These are phyloP conservation scores for Geosmithia putterillii DNA, from an alignment of 2,329 filamentous ascomycete genomes.

Conservation along the genomic window DNA sequence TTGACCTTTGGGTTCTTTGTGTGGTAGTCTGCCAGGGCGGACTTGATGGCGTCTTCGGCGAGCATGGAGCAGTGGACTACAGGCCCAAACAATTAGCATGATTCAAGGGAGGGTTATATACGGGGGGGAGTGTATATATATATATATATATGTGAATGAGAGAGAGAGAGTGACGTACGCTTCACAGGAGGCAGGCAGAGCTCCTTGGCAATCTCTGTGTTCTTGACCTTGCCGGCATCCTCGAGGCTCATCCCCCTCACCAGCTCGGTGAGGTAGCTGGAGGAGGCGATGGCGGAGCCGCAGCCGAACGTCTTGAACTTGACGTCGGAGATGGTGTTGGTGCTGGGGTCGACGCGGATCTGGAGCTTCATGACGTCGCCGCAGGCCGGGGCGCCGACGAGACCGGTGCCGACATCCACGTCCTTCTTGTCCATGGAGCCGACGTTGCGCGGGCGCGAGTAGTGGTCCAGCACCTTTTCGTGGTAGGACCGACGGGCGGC, in stretches of 20 bases:
- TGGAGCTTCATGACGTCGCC: constrained; percentile 77
- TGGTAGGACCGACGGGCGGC: constrained; percentile 30
- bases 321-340: constrained; percentile 82
- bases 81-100: neutral
- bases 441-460: constrained; percentile 41
- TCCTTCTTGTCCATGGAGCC: constrained; percentile 60
- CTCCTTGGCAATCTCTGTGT: constrained; percentile 97
- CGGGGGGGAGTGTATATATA: constrained; percentile 1
- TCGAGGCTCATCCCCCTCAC: constrained; percentile 92
- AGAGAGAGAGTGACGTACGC: constrained; percentile 38
- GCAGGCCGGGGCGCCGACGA: constrained; percentile 80
- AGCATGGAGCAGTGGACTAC: constrained; percentile 85
- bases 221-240: constrained; percentile 83
- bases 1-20: constrained; percentile 51
- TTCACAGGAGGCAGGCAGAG: constrained; percentile 81
- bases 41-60: constrained; percentile 84
- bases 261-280: constrained; percentile 87
- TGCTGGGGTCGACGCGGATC: constrained; percentile 79
- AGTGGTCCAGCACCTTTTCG: constrained; percentile 38
- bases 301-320: constrained; percentile 99
- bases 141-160: neutral
- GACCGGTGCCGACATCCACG: constrained; percentile 74
- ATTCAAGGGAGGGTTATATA: neutral
- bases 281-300: constrained; percentile 87
- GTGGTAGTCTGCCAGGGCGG: constrained; percentile 81